A percentile compares a stretch with the other conserved stretches of the same genome.
These are phyloP conservation scores for Globisporangium paddicum DNA, from an alignment of 352 stramenopile genomes.

Conservation along the genomic window DNA sequence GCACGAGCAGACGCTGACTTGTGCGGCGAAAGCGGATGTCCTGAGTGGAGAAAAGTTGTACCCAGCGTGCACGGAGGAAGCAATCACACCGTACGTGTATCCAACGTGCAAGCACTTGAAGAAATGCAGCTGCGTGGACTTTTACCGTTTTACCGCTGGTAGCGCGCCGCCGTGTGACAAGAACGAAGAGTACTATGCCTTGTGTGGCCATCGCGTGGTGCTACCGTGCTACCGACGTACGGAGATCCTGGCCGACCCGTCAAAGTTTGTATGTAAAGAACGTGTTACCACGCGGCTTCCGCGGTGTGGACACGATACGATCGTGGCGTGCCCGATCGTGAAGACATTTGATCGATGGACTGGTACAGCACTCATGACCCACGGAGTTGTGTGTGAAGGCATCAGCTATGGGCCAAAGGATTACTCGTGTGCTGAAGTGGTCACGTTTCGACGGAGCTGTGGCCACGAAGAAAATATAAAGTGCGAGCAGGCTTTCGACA, in stretches of 20 bases:
- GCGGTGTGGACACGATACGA: slow-evolving; percentile 58
- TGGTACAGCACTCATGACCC: slow-evolving; percentile 25
- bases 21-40: slow-evolving; percentile 41
- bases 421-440: slow-evolving; percentile 48
- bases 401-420: slow-evolving; percentile 61
- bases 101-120: slow-evolving; percentile 62
- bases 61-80: slow-evolving; percentile 51
- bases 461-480: slow-evolving; percentile 47
- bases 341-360: slow-evolving; percentile 44
- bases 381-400: slow-evolving; percentile 54
- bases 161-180: slow-evolving; percentile 43
- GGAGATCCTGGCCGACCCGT: slow-evolving; percentile 19
- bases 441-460: slow-evolving; percentile 62
- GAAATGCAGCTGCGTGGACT: slow-evolving; percentile 62
- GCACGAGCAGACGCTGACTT: slow-evolving; percentile 50
- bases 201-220: slow-evolving; percentile 55
- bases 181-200: slow-evolving; percentile 54
- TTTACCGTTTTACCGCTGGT: slow-evolving; percentile 39
- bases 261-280: slow-evolving; percentile 46
- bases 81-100: slow-evolving; percentile 64
- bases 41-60: slow-evolving; percentile 22
- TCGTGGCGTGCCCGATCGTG: slow-evolving; percentile 42
- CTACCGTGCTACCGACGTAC: slow-evolving; percentile 60
- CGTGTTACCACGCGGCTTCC: slow-evolving; percentile 47
- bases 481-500: slow-evolving; percentile 72